Percentiles rank a stretch among this genome's conserved stretches.
phyloP scores from a whole-genome alignment of 352 stramenopile genomes.

The Phytophthora pistaciae region DNA sequence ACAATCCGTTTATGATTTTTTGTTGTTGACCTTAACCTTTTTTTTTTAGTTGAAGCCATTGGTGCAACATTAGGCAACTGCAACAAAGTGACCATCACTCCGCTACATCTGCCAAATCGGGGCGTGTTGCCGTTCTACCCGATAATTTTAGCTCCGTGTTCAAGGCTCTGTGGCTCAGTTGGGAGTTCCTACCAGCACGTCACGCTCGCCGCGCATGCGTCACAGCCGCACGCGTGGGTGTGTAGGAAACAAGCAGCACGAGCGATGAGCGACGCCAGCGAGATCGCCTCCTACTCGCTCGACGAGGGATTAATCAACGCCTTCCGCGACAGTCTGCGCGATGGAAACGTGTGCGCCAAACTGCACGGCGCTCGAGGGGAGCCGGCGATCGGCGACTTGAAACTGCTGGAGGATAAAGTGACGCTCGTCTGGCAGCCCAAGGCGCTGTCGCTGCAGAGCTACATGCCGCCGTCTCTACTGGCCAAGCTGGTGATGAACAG shows the following conservation, averaged over 20 bases:
- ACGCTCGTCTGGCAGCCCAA: slow-evolving; percentile 67
- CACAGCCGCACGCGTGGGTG: slow-evolving; percentile 8
- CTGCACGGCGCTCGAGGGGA: slow-evolving; percentile 62
- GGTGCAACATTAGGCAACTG: neutral
- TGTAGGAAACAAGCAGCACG: neutral
- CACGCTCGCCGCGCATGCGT: slow-evolving; percentile 11
- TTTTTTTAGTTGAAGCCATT: too few relatives aligned
- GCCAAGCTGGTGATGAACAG: slow-evolving; percentile 32
- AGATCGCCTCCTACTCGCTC: slow-evolving; percentile 14
- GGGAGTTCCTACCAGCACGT: slow-evolving; percentile 4
- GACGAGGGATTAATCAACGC: slow-evolving; percentile 32
- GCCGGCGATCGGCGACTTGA: slow-evolving; percentile 57
- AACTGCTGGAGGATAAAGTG: slow-evolving; percentile 71
- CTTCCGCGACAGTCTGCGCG: slow-evolving; percentile 75
- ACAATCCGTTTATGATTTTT: too few relatives aligned
- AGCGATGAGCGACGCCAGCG: slow-evolving; percentile 22
- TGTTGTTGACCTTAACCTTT: too few relatives aligned
- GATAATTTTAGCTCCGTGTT: slow-evolving; percentile 23
- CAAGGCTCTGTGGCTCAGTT: neutral
- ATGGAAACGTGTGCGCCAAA: slow-evolving; percentile 53
- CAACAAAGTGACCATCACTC: slow-evolving; percentile 34
- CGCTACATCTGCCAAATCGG: neutral
- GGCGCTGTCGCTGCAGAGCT: slow-evolving; percentile 27
- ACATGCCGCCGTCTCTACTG: slow-evolving; percentile 22
- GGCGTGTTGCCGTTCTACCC: slow-evolving; percentile 2